A percentile compares a stretch with the other conserved stretches of the same genome.
phyloP scores from a whole-genome alignment of 345 rosid genomes.

The Populus ilicifolia region DNA sequence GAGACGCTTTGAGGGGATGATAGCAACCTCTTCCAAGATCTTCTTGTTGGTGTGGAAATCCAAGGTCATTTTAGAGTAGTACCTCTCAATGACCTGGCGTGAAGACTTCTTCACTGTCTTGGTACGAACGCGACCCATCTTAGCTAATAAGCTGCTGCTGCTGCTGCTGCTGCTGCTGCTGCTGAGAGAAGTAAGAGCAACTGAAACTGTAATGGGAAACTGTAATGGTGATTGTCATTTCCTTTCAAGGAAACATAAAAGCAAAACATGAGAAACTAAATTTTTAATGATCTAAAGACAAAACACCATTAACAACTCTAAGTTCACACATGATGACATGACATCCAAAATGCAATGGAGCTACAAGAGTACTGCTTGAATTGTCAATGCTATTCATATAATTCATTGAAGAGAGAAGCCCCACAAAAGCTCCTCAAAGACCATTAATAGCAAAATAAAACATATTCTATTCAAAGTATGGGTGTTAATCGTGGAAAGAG shows the following conservation, averaged over 20 bases:
- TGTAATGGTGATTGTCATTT: neutral
- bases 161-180: neutral
- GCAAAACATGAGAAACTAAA: neutral
- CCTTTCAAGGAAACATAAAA: neutral
- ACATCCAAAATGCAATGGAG: neutral
- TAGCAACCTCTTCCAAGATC: slow-evolving; percentile 78
- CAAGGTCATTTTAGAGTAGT: slow-evolving; percentile 78
- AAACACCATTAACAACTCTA: neutral
- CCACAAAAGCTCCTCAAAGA: neutral
- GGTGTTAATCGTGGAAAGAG: too few species aligned
- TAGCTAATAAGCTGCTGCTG: neutral
- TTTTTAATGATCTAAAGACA: neutral
- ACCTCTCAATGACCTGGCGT: slow-evolving; percentile 84
- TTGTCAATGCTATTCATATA: neutral
- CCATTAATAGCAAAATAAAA: neutral
- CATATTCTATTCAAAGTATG: neutral
- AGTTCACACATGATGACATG: neutral
- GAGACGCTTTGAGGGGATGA: slow-evolving; percentile 79
- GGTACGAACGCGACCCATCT: slow-evolving; percentile 85
- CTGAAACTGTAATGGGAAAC: neutral
- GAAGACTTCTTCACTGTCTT: slow-evolving; percentile 91
- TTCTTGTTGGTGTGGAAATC: slow-evolving; percentile 91
- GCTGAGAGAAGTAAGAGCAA: neutral
- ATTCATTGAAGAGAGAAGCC: neutral
- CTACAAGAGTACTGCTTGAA: neutral